Base-by-base conservation (phyloP, 176 grass and related monocot species). In the Eleusine coracana region DNA sequence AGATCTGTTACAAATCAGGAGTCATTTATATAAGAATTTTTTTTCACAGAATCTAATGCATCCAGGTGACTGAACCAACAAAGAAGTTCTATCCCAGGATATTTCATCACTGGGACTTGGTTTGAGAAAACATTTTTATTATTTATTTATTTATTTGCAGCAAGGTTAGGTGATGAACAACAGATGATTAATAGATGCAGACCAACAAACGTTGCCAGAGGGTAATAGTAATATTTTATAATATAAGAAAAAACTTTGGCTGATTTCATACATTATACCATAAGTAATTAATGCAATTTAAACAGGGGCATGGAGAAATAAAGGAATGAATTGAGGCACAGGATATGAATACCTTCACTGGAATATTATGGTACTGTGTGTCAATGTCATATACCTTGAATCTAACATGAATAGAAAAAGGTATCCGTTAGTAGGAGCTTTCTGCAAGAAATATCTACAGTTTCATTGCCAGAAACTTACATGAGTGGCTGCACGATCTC, bases 301-400 rank as follows among this genome's bases (percentile, higher is more conserved):
- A 72, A 77, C 39, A 74, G 17, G 20, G 18, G 38, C 41, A 40
- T 18, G 41, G 5, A 9, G 15, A 46, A 46, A 55, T 17, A 29
- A 78, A 79, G 41, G 17, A 44, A 74, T 42, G 9, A 80, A 80
- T 6, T 60, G 10, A 81, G 25, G 31, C 11, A 76, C 42, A 64
- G 1, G 42, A 76, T 76, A 55, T 51, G 20, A 70, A 88, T 93
- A 98, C 96, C 96, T 98, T 98, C 82, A 92, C 89, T 62, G 93
- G 80, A 60, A 66, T 87, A 55, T 90, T 90, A 44, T 95, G 93
- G 68, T 93, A 98, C 73, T 88, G 95, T 37, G 96, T 98, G 82
- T 98, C 96, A 70, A 96, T 37, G 64, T 98, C 96, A 92, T 91
- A 95, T 68, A 98, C 60, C 83, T 48, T 92, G 61, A 96, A 93